These are phyloP conservation scores for Porphyrellus sp. DNA, from an alignment of 1,284 basidiomycete species.

Conservation along the genomic window DNA sequence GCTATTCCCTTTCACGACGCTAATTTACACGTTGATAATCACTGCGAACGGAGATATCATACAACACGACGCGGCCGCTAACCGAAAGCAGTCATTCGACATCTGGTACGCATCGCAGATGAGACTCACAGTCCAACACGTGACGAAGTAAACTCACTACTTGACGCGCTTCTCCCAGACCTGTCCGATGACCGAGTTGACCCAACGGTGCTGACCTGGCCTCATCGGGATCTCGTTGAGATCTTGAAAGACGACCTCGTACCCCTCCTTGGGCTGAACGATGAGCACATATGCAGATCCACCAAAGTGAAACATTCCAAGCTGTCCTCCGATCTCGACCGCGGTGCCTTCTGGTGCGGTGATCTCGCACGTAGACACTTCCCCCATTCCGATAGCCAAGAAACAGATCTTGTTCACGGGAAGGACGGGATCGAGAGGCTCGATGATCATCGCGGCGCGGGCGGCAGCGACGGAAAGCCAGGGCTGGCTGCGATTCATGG, in stretches of 20 bases:
- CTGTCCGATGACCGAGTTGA: background rate
- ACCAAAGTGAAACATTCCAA: constrained; percentile 9
- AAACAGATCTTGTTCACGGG: background rate
- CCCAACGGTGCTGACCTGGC: background rate
- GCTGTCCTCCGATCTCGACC: background rate
- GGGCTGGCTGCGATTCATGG: background rate
- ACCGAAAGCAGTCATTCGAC: background rate
- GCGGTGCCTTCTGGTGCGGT: background rate
- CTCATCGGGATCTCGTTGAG: background rate
- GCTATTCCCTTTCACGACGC: too few species aligned
- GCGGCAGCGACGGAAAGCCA: background rate
- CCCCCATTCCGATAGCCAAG: background rate
- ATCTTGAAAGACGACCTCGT: background rate
- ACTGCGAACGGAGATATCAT: too few species aligned
- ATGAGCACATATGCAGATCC: background rate
- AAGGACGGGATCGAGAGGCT: background rate
- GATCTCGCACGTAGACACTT: background rate
- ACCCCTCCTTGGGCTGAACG: background rate
- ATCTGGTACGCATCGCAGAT: background rate
- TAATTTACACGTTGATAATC: too few species aligned
- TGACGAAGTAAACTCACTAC: background rate
- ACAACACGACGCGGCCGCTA: background rate
- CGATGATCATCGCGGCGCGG: background rate
- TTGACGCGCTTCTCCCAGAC: background rate
- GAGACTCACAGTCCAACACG: background rate